Percentiles rank a stretch among this genome's conserved stretches.
These are phyloP conservation scores for Blastobotrys chiropterorum DNA, from an alignment of 805 yeast genomes.

Conservation along the genomic window DNA sequence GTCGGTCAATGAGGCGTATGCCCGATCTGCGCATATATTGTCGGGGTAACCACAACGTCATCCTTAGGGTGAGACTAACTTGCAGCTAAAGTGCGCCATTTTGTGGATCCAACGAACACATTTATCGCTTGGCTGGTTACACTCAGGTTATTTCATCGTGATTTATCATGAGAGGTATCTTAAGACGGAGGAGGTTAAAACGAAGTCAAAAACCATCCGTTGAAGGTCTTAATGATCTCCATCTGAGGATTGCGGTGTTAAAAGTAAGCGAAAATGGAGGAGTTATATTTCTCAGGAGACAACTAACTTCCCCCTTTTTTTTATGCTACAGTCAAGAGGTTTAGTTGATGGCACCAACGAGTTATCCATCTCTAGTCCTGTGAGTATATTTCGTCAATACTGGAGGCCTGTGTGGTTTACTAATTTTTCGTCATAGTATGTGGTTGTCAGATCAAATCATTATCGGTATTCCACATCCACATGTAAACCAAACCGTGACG, in stretches of 20 bases:
- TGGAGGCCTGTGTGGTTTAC: not conserved
- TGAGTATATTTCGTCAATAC: not conserved
- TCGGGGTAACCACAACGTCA: no score
- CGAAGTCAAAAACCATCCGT: not conserved
- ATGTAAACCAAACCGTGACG: slow-evolving; percentile 58
- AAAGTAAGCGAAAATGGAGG: slow-evolving; percentile 1
- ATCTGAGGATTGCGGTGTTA: slow-evolving; percentile 1
- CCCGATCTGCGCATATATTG: no score
- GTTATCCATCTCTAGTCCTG: not conserved
- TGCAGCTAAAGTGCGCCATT: no score
- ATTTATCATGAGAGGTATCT: slow-evolving; percentile 4
- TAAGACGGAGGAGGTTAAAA: not conserved
- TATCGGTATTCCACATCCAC: slow-evolving; percentile 41
- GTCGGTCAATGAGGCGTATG: no score
- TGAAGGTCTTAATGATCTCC: slow-evolving; percentile 4
- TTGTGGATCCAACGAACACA: no score
- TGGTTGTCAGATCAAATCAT: slow-evolving; percentile 23
- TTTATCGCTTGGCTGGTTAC: no score
- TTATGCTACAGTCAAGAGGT: not conserved
- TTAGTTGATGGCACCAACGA: not conserved
- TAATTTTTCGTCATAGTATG: slow-evolving; percentile 14
- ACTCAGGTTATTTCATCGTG: no score
- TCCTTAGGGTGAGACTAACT: no score
- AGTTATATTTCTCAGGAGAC: not conserved
- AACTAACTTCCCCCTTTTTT: not conserved